Conservation (phyloP, 2,329 filamentous ascomycete species). For the Claviceps purpurea region DNA sequence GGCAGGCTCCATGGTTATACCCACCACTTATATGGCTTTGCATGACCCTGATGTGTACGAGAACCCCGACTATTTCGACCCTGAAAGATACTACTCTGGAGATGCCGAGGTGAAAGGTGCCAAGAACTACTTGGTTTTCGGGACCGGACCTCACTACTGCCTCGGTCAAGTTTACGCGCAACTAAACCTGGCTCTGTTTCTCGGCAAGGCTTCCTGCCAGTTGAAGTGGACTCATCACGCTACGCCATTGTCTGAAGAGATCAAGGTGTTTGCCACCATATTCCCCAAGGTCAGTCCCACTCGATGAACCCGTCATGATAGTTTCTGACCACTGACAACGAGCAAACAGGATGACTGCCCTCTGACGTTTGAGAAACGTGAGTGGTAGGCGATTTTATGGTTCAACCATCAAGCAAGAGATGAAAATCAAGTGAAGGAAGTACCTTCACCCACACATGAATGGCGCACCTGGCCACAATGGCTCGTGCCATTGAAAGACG, state of each 20-base stretch:
- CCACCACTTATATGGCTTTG: constrained; percentile 78
- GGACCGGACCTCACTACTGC: constrained; percentile 92
- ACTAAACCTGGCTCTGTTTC: constrained; percentile 75
- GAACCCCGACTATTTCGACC: constrained; percentile 77
- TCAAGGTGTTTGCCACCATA: constrained; percentile 96
- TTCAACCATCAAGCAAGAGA: background rate
- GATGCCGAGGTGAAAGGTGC: constrained; percentile 72
- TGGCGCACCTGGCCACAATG: background rate
- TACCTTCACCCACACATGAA: background rate
- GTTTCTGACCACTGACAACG: background rate
- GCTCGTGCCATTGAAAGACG: background rate
- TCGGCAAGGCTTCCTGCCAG: constrained; percentile 77
- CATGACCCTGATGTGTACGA: constrained; percentile 89
- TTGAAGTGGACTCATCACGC: constrained; percentile 85
- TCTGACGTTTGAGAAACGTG: constrained; percentile 52
- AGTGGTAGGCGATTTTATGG: constrained; percentile 23
- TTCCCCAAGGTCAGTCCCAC: constrained; percentile 70
- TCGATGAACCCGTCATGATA: background rate
- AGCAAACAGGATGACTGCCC: constrained; percentile 62
- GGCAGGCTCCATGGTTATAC: constrained; percentile 78
- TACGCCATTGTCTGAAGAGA: constrained; percentile 76
- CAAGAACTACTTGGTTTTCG: constrained; percentile 97
- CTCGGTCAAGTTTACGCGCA: constrained; percentile 86
- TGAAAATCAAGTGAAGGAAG: background rate
- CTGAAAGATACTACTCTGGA: constrained; percentile 81